phyloP scores from a whole-genome alignment of 305 asterid genomes.

The Stenogyne calaminthoides region DNA sequence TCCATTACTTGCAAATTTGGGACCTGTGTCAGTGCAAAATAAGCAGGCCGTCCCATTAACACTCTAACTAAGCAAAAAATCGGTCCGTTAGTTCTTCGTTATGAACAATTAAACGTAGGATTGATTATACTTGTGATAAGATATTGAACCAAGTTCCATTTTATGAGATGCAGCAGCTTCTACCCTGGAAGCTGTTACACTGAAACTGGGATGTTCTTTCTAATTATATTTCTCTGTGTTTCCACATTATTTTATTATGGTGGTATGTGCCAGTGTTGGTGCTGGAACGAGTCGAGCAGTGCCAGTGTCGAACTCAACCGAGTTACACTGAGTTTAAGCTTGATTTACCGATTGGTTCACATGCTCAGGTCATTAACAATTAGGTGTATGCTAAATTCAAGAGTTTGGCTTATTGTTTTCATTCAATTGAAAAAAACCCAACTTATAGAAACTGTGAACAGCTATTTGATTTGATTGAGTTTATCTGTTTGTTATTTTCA shows the following conservation, averaged over 20 bases:
- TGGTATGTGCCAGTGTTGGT: neutral
- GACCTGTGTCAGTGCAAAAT: conserved; percentile 52
- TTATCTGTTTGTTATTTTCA: too few relatives aligned
- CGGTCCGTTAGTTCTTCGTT: neutral
- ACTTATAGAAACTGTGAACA: neutral
- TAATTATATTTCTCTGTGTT: neutral
- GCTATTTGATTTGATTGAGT: too few relatives aligned
- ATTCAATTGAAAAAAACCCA: neutral
- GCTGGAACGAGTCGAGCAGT: too few relatives aligned
- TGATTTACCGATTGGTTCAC: neutral
- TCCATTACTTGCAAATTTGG: conserved; percentile 71
- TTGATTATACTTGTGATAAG: conserved; percentile 1
- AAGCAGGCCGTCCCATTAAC: conserved; percentile 1
- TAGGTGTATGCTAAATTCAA: neutral
- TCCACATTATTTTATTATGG: neutral
- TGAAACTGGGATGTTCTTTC: neutral
- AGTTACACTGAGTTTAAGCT: too few relatives aligned
- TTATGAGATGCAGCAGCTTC: conserved; percentile 22
- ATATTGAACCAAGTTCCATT: conserved; percentile 11
- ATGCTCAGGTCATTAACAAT: neutral
- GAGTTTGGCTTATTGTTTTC: neutral
- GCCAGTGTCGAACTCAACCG: too few relatives aligned
- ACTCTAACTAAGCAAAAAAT: conserved; percentile 12
- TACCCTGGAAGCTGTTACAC: conserved; percentile 21
- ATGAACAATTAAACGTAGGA: neutral